Percentiles rank a stretch among this genome's conserved stretches.
Conservation (phyloP, 768 basidiomycete species). For the Lepiota venenata region DNA sequence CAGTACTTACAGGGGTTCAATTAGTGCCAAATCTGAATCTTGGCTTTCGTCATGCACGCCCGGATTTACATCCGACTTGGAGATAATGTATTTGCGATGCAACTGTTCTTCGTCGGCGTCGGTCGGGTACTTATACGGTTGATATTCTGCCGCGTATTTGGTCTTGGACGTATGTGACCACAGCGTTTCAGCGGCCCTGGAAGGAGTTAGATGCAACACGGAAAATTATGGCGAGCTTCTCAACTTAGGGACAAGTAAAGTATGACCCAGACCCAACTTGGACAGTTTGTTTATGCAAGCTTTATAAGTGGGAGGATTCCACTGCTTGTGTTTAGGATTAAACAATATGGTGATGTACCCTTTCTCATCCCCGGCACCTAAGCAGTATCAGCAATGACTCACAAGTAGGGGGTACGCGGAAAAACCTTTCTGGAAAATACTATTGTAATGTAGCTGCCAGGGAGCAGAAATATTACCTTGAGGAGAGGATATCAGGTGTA, state of each 20-base stretch:
- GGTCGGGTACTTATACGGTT: not conserved
- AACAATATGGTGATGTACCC: constrained; percentile 1
- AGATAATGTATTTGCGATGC: not conserved
- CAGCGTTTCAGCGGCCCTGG: too few species aligned
- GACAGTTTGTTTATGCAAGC: not conserved
- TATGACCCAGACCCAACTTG: not conserved
- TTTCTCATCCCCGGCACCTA: not conserved
- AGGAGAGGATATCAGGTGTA: not conserved
- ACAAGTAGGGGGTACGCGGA: not conserved
- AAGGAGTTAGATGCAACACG: too few species aligned
- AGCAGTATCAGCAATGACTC: not conserved
- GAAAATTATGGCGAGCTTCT: not conserved
- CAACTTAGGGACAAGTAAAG: not conserved
- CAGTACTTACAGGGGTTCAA: not conserved
- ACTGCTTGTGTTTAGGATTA: not conserved
- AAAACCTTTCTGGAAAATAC: constrained; percentile 4
- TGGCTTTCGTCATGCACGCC: not conserved
- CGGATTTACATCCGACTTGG: not conserved
- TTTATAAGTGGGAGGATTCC: not conserved
- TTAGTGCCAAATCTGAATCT: not conserved
- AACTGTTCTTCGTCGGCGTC: too few species aligned
- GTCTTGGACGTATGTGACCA: too few species aligned
- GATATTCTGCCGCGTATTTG: too few species aligned
- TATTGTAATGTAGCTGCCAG: not conserved
- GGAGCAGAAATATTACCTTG: not conserved